These are phyloP conservation scores for Acacia crassicarpa DNA, from an alignment of 306 rosid genomes.

Conservation along the genomic window DNA sequence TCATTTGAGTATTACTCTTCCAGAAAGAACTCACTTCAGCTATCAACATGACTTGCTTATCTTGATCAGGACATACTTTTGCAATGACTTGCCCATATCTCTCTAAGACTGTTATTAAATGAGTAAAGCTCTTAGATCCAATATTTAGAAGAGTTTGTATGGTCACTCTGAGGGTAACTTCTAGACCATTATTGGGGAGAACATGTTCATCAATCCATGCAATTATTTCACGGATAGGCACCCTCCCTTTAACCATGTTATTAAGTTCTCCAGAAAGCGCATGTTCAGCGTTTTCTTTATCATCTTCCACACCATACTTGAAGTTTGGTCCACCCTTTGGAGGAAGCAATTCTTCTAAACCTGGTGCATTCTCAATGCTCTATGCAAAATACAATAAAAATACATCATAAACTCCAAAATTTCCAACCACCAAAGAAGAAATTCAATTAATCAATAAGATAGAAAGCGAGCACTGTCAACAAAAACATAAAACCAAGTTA, in stretches of 20 bases:
- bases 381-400: slow-evolving; percentile 36
- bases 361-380: slow-evolving; percentile 98
- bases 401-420: slow-evolving; percentile 10
- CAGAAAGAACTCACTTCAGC: slow-evolving; percentile 80
- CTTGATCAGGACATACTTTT: slow-evolving; percentile 80
- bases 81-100: slow-evolving; percentile 90
- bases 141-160: slow-evolving; percentile 87
- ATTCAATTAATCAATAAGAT: slow-evolving; percentile 1
- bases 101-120: slow-evolving; percentile 93
- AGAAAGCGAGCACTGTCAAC: background rate
- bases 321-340: slow-evolving; percentile 87
- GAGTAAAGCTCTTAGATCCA: slow-evolving; percentile 98
- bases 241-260: slow-evolving; percentile 86
- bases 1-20: slow-evolving; percentile 95
- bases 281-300: slow-evolving; percentile 59
- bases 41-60: slow-evolving; percentile 86
- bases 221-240: slow-evolving; percentile 81
- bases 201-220: slow-evolving; percentile 84
- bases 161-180: slow-evolving; percentile 73
- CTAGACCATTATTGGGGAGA: slow-evolving; percentile 76
- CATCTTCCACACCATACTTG: slow-evolving; percentile 57
- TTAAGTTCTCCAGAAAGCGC: slow-evolving; percentile 72
- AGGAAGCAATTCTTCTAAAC: slow-evolving; percentile 93
- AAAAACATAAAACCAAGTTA: background rate
- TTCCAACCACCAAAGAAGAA: slow-evolving; percentile 8